Evolutionary conservation across 192 early-diverging fungal genomes (phyloP), one percentile per base, ranked within the genome.

Genomic region (Podila clonocystis): DNA sequence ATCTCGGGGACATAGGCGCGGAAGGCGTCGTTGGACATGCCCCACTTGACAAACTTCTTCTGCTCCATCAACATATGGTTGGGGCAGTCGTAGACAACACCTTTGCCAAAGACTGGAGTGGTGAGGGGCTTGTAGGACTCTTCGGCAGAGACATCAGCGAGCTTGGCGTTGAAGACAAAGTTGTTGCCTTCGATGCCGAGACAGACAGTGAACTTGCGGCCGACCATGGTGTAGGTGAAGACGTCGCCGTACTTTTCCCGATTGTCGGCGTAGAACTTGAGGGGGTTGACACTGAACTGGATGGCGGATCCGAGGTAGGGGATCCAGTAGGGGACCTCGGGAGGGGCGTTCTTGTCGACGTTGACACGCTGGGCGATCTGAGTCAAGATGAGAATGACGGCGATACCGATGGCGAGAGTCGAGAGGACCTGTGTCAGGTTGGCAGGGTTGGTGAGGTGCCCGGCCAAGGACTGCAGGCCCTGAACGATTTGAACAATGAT

Each of bases 21-120:
- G 85, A 99, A 95, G 73, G 91, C 94, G 28, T 97, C 92, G 62
- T 90, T 90, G 63, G 94, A 92, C 73, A 99, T 87, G 52, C 94
- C 92, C 63, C 95, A 91, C 89, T 99, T 99, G 78, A 98, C 92
- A 86, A 99, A 97, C 93, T 87, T 96, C 89, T 99, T 99, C 86
- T 99, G 97, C 86, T 99, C 96, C 97, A 99, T 98, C 71, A 99
- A 91, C 59, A 96, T 87, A 41, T 89, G 71, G 84, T 98, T 97
- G 30, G 90, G 91, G 55, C 95, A 95, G 83, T 99, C 97, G 87
- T 99, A 99, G 34, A 99, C 97, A 55, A 99, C 97, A 50, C 94
- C 96, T 65, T 85, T 86, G 63, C 97, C 97, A 85, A 99, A 99
- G 41, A 98, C 96, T 11, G 94, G 95, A 58, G 93, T 94, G 36